These are phyloP conservation scores for Colletotrichum navitas DNA, from an alignment of 2,329 filamentous ascomycete genomes.

Conservation along the genomic window DNA sequence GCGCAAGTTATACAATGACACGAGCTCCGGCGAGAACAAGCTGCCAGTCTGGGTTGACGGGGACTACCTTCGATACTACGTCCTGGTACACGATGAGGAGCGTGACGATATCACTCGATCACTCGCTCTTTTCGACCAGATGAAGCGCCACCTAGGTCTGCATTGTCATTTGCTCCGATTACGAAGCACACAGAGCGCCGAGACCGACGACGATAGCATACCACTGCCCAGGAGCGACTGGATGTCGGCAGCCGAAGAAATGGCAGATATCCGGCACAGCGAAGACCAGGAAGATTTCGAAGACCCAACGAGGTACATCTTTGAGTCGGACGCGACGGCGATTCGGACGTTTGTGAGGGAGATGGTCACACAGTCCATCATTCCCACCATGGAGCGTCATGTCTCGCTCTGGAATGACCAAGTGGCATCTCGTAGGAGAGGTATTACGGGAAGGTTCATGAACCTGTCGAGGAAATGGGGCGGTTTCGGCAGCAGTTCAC, in stretches of 20 bases:
- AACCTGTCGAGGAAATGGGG: constrained; percentile 92
- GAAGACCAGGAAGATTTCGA: constrained; percentile 78
- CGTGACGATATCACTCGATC: constrained; percentile 92
- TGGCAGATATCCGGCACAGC: constrained; percentile 77
- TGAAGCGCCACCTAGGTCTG: constrained; percentile 98
- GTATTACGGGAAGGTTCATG: constrained; percentile 93
- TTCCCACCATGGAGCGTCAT: constrained; percentile 96
- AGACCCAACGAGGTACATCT: constrained; percentile 82
- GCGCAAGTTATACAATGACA: constrained; percentile 84
- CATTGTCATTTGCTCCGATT: constrained; percentile 94
- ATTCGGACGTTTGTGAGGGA: constrained; percentile 92
- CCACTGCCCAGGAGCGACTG: constrained; percentile 86
- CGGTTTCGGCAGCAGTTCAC: constrained; percentile 78
- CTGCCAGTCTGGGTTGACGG: constrained; percentile 89
- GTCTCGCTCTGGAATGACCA: constrained; percentile 97
- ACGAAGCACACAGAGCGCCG: constrained; percentile 84
- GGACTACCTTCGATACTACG: constrained; percentile 95
- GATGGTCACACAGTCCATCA: constrained; percentile 92
- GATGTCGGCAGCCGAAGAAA: constrained; percentile 88
- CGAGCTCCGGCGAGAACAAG: constrained; percentile 79
- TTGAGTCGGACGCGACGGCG: constrained; percentile 90
- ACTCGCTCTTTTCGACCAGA: constrained; percentile 93
- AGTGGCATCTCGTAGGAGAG: constrained; percentile 88
- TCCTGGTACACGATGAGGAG: constrained; percentile 96
- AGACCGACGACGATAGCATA: constrained; percentile 92